Evolutionary conservation across 73 alveolate genomes (phyloP), one percentile per base, ranked within the genome.

Genomic region (Paramecium sexaurelia): DNA sequence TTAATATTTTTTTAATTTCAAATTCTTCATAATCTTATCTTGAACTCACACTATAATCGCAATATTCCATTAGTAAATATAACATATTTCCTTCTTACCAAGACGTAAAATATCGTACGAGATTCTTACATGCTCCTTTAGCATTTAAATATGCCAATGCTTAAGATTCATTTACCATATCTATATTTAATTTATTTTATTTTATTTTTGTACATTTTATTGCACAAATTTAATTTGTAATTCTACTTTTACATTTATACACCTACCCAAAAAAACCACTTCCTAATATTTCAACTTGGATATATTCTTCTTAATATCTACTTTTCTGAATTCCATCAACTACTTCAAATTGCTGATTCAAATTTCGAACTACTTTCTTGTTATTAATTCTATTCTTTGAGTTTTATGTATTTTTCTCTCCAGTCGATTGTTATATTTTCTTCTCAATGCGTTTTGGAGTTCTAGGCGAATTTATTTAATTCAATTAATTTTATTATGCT

Each of bases 221-320:
- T 7, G 98, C 98, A 84, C 95, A 96, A 19, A 93, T 93, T 29
- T 95, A 55, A 57, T 92, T 91, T 57, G 95, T 97, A 13, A 93
- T 75, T 73, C 78, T 95, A 91, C 95, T 95, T 37, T 90, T 82
- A 41, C 96, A 91, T 84, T 87, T 69, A 15, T 93, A 61, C 3
- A 96, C 98, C 20, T 84, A 37, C 26, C 98, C 98, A 93, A 96
- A 96, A 71, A 92, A 57, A 19, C 98, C 98, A 15, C 92, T 90
- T 1, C 98, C 98, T 15, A 96, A 33, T 6, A 86, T 55, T 24
- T 51, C 51, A 0, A 86, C 45, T 24, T 61, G 24, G 35, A 36
- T 75, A 19, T 57, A 86, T 51, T 86, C 93, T 11, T 86, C 55
- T 39, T 86, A 24, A 35, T 51, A 86, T 61, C 87, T 86, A n/a